These are phyloP conservation scores for Nepenthes gracilis DNA, from an alignment of 148 eudicot genomes.

Conservation along the genomic window DNA sequence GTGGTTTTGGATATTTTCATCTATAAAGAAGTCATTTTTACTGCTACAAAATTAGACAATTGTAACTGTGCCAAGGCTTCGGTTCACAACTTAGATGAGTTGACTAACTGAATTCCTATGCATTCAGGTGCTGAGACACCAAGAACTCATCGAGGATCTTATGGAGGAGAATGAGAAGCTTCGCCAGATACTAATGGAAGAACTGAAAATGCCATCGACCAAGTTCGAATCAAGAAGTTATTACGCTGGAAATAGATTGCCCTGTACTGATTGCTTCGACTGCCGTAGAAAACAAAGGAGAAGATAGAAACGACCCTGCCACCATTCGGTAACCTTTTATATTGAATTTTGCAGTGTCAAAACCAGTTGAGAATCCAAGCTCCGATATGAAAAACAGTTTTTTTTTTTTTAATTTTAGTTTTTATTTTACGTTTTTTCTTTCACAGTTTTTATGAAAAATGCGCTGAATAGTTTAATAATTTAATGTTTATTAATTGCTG, in stretches of 20 bases:
- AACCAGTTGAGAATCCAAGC: neutral
- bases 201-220: constrained; percentile 58
- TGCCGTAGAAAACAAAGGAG: constrained; percentile 75
- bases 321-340: neutral
- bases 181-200: constrained; percentile 63
- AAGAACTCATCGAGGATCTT: constrained; percentile 72
- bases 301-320: constrained; percentile 19
- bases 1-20: too few relatives aligned
- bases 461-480: too few relatives aligned
- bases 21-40: too few relatives aligned
- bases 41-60: too few relatives aligned
- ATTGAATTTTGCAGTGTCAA: neutral
- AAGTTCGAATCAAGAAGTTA: constrained; percentile 30
- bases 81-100: neutral
- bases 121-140: constrained; percentile 74
- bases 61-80: too few relatives aligned
- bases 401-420: neutral
- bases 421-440: neutral
- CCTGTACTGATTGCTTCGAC: constrained; percentile 72
- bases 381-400: neutral
- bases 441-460: too few relatives aligned
- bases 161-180: constrained; percentile 82
- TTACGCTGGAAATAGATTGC: constrained; percentile 18
- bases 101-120: constrained; percentile 1
- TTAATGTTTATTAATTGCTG: too few relatives aligned